Evolutionary conservation across 2,329 filamentous ascomycete genomes (phyloP).

Genomic region (Colletotrichum siamense): DNA sequence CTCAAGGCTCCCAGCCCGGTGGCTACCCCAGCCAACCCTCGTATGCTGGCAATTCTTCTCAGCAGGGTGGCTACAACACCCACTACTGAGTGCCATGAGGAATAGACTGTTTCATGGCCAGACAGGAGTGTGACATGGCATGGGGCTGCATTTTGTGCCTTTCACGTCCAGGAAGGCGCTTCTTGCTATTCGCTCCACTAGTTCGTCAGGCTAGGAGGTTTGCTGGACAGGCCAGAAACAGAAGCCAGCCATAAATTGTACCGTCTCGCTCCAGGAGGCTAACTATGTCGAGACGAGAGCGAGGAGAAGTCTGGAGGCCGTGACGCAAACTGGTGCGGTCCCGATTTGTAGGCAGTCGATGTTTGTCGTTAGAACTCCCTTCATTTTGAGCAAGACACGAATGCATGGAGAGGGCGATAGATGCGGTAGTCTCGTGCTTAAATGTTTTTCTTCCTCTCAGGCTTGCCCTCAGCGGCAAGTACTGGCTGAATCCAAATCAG

Average conservation of each 20-base stretch:
- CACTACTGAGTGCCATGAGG: conserved; percentile 16
- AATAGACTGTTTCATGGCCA: not conserved
- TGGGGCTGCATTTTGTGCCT: not conserved
- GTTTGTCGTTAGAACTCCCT: conserved; percentile 10
- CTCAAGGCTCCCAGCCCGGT: conserved; percentile 32
- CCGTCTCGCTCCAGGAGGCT: not conserved
- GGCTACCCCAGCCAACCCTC: conserved; percentile 36
- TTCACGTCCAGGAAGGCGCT: not conserved
- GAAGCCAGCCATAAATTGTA: not conserved
- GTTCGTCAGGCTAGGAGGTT: not conserved
- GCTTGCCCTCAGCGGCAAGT: conserved; percentile 27
- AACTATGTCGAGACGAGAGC: not conserved
- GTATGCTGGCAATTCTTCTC: conserved; percentile 20
- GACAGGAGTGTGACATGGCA: not conserved
- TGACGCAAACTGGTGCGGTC: not conserved
- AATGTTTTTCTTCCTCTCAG: conserved; percentile 45
- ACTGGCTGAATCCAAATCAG: conserved; percentile 34
- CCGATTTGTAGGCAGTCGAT: conserved; percentile 5
- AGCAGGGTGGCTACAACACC: conserved; percentile 20
- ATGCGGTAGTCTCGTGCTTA: not conserved
- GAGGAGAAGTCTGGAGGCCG: not conserved
- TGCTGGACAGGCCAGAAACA: not conserved
- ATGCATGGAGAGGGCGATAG: not conserved
- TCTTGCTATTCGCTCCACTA: not conserved
- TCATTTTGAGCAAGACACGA: conserved; percentile 5